Evolutionary conservation across 1,139 yeast species (phyloP).

Genomic region (Taiozyma sp.): DNA sequence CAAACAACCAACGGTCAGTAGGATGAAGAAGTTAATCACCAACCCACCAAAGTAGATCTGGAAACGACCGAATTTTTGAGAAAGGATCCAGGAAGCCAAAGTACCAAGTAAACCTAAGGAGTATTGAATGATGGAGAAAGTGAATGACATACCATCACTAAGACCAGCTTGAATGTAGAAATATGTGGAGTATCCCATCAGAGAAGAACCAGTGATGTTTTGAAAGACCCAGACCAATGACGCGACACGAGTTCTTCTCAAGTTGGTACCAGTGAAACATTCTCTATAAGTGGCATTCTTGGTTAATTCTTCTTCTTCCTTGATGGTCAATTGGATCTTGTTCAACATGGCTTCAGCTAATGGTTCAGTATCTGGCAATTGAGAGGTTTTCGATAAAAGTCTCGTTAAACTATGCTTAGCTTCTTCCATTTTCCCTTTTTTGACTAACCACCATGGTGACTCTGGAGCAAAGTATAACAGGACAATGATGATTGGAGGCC

Average conservation of each 20-base stretch:
- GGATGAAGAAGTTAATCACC: conserved; percentile 23
- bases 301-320: conserved; percentile 24
- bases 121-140: conserved; percentile 29
- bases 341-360: conserved; percentile 22
- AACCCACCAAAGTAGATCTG: conserved; percentile 31
- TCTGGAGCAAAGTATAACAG: conserved; percentile 51
- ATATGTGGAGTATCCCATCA: conserved; percentile 41
- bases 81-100: conserved; percentile 26
- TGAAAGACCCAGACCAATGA: conserved; percentile 44
- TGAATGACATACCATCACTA: conserved; percentile 25
- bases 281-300: conserved; percentile 31
- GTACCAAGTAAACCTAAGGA: conserved; percentile 31
- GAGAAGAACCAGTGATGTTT: conserved; percentile 45
- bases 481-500: conserved; percentile 52
- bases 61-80: conserved; percentile 27
- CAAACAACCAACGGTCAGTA: conserved; percentile 30
- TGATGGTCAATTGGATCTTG: conserved; percentile 29
- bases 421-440: conserved; percentile 9
- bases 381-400: conserved; percentile 4
- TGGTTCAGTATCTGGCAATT: conserved; percentile 11
- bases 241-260: conserved; percentile 50
- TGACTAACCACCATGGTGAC: conserved; percentile 38
- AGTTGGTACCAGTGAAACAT: conserved; percentile 43
- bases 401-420: conserved; percentile 11
- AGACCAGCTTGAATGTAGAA: conserved; percentile 35